phyloP scores from a whole-genome alignment of 2,329 filamentous ascomycete genomes.

The Colletotrichum graminicola region DNA sequence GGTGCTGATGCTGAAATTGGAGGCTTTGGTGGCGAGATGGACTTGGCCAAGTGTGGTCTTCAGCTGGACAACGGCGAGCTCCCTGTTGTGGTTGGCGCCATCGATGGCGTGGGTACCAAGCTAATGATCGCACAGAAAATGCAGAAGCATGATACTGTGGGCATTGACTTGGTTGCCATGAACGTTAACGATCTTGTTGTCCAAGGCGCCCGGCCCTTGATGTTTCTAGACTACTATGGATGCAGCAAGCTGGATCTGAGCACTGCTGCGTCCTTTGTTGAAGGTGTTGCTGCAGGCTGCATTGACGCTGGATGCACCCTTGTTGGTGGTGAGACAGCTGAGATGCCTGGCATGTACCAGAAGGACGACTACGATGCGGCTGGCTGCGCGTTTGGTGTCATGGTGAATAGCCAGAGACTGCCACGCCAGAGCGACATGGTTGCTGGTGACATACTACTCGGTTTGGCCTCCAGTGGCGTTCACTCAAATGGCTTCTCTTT shows the following conservation, averaged over 20 bases:
- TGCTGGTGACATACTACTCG: constrained; percentile 86
- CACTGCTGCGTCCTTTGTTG: constrained; percentile 86
- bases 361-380: constrained; percentile 93
- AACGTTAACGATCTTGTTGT: constrained; percentile 98
- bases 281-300: constrained; percentile 91
- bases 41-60: constrained; percentile 75
- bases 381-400: constrained; percentile 88
- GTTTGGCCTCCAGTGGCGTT: constrained; percentile 85
- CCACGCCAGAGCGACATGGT: constrained; percentile 82
- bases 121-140: constrained; percentile 94
- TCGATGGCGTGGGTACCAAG: constrained; percentile 97
- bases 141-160: constrained; percentile 92
- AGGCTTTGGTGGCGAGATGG: constrained; percentile 91
- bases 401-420: constrained; percentile 76
- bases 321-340: constrained; percentile 96
- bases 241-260: constrained; percentile 87
- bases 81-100: constrained; percentile 90
- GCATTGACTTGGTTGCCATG: constrained; percentile 98
- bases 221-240: constrained; percentile 98
- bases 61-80: constrained; percentile 59
- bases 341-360: constrained; percentile 97
- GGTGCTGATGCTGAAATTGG: constrained; percentile 95
- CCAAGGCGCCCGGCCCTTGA: constrained; percentile 92
- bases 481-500: constrained; percentile 99
- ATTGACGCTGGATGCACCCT: constrained; percentile 87